Base-by-base conservation (phyloP, 2,329 filamentous ascomycete genomes). In the Aspergillus sp. region DNA sequence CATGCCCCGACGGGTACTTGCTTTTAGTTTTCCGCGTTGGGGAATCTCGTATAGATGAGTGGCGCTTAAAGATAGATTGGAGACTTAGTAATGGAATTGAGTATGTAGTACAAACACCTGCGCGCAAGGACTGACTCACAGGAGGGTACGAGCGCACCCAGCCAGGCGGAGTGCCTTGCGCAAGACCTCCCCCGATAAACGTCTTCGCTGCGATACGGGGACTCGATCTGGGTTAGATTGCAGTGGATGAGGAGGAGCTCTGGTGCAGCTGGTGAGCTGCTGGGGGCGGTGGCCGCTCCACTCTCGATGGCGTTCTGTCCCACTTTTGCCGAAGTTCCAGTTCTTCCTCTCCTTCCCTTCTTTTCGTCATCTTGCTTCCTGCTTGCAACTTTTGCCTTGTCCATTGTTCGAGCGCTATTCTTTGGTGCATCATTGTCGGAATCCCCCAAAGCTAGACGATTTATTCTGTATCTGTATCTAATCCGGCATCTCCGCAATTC, bases 241-340 rank as follows among this genome's bases (percentile, higher is more conserved):
- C 34, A 15, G 9, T 41, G 34, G 34, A 15, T 13, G 34, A 28
- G 4, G 25, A 28, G 25, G 25, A 28, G 25, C 25, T 41, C 45
- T 28, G 25, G 25, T 34, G 43, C 43, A 22, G 25, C 53, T 23
- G 43, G 6, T 28, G 25, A 28, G 25, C 45, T n/a, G 53, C 23
- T 13, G 54, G 30, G 30, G 45, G 41, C 57, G 58, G 52, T 49
- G 51, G 46, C 30, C 38, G 45, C 31, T 45, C 56, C 19, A 52
- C 31, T 59, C 71, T 66, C 59, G 48, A 72, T 66, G 60, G 48
- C 67, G 66, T 60, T 57, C 64, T 64, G 66, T 66, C 63, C 65
- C 62, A 66, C 64, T 60, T 43, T n/a, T 28, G 31, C 31, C 47
- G 17, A 46, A 38, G 28, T 49, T 30, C 28, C 28, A 31, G 19